Conservation (phyloP, 495 filamentous ascomycete genomes). For the Lasiosphaeria hispida region DNA sequence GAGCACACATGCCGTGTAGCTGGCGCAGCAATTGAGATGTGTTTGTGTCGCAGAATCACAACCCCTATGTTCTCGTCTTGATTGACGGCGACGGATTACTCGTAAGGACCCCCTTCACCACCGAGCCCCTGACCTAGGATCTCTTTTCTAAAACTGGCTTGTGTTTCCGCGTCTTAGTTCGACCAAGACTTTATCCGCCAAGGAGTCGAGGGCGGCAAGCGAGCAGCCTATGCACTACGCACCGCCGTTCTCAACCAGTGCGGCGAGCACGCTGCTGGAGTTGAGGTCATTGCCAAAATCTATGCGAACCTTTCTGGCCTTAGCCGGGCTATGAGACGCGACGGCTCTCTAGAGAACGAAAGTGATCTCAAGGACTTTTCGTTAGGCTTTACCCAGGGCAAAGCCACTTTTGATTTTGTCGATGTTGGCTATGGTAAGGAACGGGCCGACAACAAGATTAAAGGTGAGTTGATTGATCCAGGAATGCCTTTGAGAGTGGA, state of each 20-base stretch:
- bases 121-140: conserved; percentile 1
- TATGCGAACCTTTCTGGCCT: conserved; percentile 69
- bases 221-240: conserved; percentile 63
- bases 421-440: conserved; percentile 72
- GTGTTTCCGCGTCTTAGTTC: conserved; percentile 47
- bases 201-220: conserved; percentile 68
- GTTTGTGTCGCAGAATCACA: conserved; percentile 55
- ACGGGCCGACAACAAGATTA: conserved; percentile 69
- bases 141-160: conserved; percentile 12
- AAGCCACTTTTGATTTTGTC: conserved; percentile 68
- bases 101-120: conserved; percentile 37
- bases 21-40: conserved; percentile 22
- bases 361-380: conserved; percentile 63
- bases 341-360: conserved; percentile 55
- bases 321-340: conserved; percentile 55
- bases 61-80: conserved; percentile 72
- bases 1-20: conserved; percentile 5
- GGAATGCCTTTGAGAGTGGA: neutral
- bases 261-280: conserved; percentile 39
- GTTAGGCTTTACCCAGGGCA: conserved; percentile 71
- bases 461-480: conserved; percentile 52
- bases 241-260: conserved; percentile 53
- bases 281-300: conserved; percentile 64
- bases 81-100: conserved; percentile 78
- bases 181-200: conserved; percentile 60